Conservation (phyloP, 495 filamentous ascomycete genomes). For the Penicillium mononematosum region DNA sequence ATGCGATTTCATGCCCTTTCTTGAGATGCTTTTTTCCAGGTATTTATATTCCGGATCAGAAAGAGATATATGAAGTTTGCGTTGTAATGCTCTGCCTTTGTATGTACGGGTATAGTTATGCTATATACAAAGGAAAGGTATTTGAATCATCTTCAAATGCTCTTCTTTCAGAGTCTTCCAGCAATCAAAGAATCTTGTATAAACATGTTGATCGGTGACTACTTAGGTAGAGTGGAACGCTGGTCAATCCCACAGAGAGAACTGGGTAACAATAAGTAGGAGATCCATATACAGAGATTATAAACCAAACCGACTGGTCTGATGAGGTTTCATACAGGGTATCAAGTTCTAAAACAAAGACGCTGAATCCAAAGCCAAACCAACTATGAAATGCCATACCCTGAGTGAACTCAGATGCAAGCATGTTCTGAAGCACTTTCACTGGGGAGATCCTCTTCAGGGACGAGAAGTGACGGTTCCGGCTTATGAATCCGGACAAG, state of each 20-base stretch:
- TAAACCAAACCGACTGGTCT: background rate
- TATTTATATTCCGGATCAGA: background rate
- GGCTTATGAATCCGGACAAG: slow-evolving; percentile 62
- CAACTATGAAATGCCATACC: background rate
- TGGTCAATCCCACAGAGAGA: background rate
- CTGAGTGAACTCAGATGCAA: background rate
- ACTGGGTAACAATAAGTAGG: slow-evolving; percentile 1
- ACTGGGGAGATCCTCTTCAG: slow-evolving; percentile 17
- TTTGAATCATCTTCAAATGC: background rate
- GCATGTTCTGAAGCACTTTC: slow-evolving; percentile 19
- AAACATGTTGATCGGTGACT: background rate
- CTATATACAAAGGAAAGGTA: background rate
- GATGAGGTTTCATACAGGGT: slow-evolving; percentile 14
- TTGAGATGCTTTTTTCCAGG: background rate
- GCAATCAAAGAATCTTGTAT: background rate
- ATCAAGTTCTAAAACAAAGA: slow-evolving; percentile 15
- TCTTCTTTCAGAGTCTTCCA: background rate
- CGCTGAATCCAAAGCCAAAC: background rate
- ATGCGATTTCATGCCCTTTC: background rate
- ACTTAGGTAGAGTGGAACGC: background rate
- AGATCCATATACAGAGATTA: slow-evolving; percentile 1
- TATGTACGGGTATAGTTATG: background rate
- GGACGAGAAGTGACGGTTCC: slow-evolving; percentile 27
- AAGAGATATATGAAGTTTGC: background rate
- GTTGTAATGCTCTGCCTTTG: background rate